Conservation (phyloP, 352 stramenopile species). For the Phytophthora hybrid region DNA sequence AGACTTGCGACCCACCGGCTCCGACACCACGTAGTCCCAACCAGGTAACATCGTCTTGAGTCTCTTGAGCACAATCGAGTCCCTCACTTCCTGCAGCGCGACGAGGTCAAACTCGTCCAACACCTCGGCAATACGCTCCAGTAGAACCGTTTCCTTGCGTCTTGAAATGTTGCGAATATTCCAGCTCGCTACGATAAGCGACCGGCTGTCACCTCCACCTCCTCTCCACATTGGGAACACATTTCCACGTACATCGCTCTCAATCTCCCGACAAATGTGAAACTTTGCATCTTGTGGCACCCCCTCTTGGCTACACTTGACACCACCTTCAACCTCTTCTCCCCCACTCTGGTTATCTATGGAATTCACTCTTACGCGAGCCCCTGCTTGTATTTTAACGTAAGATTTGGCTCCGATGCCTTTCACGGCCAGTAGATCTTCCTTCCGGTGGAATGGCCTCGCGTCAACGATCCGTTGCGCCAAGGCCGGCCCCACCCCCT, state of each 20-base stretch:
- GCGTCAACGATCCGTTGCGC: slow-evolving; percentile 55
- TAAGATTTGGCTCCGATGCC: slow-evolving; percentile 56
- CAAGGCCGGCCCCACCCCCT: slow-evolving; percentile 48
- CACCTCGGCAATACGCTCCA: slow-evolving; percentile 59
- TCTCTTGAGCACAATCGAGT: slow-evolving; percentile 65
- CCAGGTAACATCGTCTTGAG: slow-evolving; percentile 64
- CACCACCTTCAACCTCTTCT: slow-evolving; percentile 4
- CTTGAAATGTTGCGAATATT: slow-evolving; percentile 82
- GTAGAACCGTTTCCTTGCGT: slow-evolving; percentile 42
- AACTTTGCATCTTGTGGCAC: slow-evolving; percentile 22
- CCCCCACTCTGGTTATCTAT: neutral
- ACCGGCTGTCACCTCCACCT: slow-evolving; percentile 6
- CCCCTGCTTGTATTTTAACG: slow-evolving; percentile 45
- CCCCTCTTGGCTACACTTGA: neutral
- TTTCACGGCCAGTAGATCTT: slow-evolving; percentile 61
- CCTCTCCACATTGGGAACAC: slow-evolving; percentile 33
- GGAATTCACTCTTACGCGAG: slow-evolving; percentile 26
- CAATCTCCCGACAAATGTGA: slow-evolving; percentile 44
- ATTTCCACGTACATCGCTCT: slow-evolving; percentile 45
- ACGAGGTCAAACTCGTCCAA: slow-evolving; percentile 75
- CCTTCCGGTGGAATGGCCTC: slow-evolving; percentile 56
- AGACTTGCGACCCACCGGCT: slow-evolving; percentile 38
- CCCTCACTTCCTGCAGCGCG: slow-evolving; percentile 71
- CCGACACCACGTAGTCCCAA: slow-evolving; percentile 69
- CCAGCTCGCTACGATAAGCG: slow-evolving; percentile 68